Evolutionary conservation across 1,284 basidiomycete species (phyloP).

Genomic region (Cryptococcus sp.): DNA sequence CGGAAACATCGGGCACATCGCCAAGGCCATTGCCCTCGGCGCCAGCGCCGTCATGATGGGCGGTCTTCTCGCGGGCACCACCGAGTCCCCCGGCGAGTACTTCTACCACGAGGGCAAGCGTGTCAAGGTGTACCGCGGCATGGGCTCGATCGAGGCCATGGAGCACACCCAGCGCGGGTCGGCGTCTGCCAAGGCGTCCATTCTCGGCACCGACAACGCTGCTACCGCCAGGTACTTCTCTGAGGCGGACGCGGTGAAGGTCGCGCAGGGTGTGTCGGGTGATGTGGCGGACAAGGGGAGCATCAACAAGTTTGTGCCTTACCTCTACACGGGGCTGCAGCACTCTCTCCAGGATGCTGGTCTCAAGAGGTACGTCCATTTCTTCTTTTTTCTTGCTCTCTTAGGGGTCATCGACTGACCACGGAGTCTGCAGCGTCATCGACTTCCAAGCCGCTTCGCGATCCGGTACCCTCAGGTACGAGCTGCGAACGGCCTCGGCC

Average conservation of each 20-base stretch:
- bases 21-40: constrained; percentile 91
- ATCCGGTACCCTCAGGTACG: constrained; percentile 75
- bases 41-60: constrained; percentile 99
- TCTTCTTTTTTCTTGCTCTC: neutral
- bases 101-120: constrained; percentile 98
- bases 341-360: constrained; percentile 96
- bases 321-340: constrained; percentile 87
- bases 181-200: constrained; percentile 54
- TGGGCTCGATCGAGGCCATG: constrained; percentile 97
- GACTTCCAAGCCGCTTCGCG: constrained; percentile 62
- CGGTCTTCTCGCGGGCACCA: constrained; percentile 89
- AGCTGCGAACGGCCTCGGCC: constrained; percentile 89
- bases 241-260: constrained; percentile 90
- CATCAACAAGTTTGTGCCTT: constrained; percentile 85
- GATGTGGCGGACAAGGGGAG: constrained; percentile 98
- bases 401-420: neutral
- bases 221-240: constrained; percentile 97
- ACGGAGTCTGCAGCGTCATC: constrained; percentile 35
- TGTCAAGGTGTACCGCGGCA: constrained; percentile 97
- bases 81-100: constrained; percentile 97
- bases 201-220: constrained; percentile 73
- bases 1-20: constrained; percentile 93
- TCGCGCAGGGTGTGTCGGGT: constrained; percentile 94
- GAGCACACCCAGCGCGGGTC: constrained; percentile 63
- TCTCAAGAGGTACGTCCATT: constrained; percentile 58